These are phyloP conservation scores for Letharia columbiana DNA, from an alignment of 495 filamentous ascomycete genomes.

Conservation along the genomic window DNA sequence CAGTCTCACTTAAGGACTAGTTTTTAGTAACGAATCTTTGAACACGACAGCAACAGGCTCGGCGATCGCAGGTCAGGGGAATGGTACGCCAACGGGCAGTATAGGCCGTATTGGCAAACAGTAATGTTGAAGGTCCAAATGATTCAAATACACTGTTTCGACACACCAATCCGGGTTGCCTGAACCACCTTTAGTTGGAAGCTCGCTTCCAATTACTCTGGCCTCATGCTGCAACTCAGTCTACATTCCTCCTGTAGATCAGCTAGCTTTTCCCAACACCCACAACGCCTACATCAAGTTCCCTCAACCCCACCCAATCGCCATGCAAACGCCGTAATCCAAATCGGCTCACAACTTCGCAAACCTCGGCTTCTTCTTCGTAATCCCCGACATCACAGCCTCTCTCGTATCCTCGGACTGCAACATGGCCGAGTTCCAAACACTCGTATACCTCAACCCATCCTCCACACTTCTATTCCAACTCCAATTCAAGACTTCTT, in stretches of 20 bases:
- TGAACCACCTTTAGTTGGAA: not conserved
- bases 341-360: slow-evolving; percentile 58
- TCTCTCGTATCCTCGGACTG: slow-evolving; percentile 70
- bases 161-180: not conserved
- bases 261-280: no score
- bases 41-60: not conserved
- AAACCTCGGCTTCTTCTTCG: slow-evolving; percentile 76
- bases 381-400: slow-evolving; percentile 65
- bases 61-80: not conserved
- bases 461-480: slow-evolving; percentile 71
- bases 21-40: no score
- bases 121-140: not conserved
- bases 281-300: not conserved
- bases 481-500: slow-evolving; percentile 82
- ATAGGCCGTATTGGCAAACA: not conserved
- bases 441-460: slow-evolving; percentile 70
- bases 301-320: not conserved
- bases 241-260: no score
- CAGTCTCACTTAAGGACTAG: no score
- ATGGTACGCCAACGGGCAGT: not conserved
- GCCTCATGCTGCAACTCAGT: no score
- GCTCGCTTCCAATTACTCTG: not conserved
- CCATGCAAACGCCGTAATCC: not conserved
- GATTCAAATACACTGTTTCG: not conserved
- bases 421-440: slow-evolving; percentile 79